phyloP scores from a whole-genome alignment of 2,329 filamentous ascomycete genomes.

The Trichoderma sp. region DNA sequence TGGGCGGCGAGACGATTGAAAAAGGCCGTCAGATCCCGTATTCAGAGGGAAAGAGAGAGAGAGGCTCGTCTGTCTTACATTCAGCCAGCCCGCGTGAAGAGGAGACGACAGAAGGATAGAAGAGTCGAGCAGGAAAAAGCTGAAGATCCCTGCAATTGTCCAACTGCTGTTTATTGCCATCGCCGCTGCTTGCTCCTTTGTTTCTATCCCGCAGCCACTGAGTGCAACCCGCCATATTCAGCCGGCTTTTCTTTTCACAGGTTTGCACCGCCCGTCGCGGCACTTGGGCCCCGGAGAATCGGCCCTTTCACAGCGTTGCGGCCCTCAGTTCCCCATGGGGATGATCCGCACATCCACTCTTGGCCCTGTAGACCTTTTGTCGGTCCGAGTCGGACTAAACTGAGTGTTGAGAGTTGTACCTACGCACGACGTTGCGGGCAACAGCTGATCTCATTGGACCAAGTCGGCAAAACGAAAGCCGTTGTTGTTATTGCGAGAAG shows the following conservation, averaged over 20 bases:
- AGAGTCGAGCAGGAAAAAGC: neutral
- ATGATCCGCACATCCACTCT: conserved; percentile 14
- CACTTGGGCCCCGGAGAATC: conserved; percentile 21
- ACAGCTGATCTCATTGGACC: neutral
- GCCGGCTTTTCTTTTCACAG: neutral
- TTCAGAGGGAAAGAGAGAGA: neutral
- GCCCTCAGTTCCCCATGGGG: conserved; percentile 18
- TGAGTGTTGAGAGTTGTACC: neutral
- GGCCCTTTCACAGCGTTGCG: conserved; percentile 19
- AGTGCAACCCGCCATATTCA: neutral
- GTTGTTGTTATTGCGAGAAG: neutral
- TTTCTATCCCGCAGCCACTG: neutral
- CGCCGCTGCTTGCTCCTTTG: neutral
- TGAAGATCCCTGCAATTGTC: neutral
- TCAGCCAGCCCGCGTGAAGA: neutral
- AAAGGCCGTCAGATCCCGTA: neutral
- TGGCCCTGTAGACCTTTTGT: conserved; percentile 18
- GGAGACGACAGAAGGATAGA: neutral
- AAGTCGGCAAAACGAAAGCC: conserved; percentile 4
- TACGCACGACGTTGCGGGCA: neutral
- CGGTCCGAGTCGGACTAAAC: conserved; percentile 9
- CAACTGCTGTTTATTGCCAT: neutral
- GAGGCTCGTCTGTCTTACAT: neutral
- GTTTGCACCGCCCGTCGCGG: conserved; percentile 1
- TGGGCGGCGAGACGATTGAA: neutral